Base-by-base conservation (phyloP, 495 filamentous ascomycete genomes). In the Neurospora sp. region DNA sequence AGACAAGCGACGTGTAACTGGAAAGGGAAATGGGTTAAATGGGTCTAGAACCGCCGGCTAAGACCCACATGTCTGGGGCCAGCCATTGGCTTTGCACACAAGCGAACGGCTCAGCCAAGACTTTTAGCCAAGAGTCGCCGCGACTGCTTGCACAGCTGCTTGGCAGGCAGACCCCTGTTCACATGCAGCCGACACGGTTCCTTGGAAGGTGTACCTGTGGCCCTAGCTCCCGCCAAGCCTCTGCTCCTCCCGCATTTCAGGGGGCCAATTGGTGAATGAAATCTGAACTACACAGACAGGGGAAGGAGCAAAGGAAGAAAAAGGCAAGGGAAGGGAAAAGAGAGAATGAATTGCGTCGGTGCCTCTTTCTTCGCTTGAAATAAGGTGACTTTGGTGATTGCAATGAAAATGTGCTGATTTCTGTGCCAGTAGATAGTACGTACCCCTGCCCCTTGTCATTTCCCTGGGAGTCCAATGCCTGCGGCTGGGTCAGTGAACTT, bases 1-100 rank as follows among this genome's bases (percentile, higher is more conserved):
- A 76, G 12, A 39, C 22, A 69, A 16, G 27, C 9, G 48, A 37
- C 68, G 61, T 70, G 41, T 44, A 38, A 35, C 75, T 72, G 12
- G 71, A 74, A 73, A 73, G 12, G 72, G 75, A 70, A 73, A 40
- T 66, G 27, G 71, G 14, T 46, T 20, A 61, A 61, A 31, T 61
- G 53, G 53, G 53, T 35, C 53, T 66, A 66, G 27, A 66, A 35
- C 53, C 14, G 53, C 53, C 3, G 27, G 48, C 9, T 2, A 14
- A 14, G 11, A 59, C 6, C 48, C 20, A 59, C 41, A 3, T 44
- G 8, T 48, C n/a, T 22, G 7, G n/a, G 3, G 8, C 44, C 18
- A 22, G 1, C n/a, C n/a, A 48, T 48, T 66, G 53, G 53, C 53
- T 4, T 6, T 4, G 2, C 6, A 16, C 27, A 0, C 14, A 66